Conservation (phyloP, 352 stramenopile genomes). For the Proteromonas lacertae region DNA sequence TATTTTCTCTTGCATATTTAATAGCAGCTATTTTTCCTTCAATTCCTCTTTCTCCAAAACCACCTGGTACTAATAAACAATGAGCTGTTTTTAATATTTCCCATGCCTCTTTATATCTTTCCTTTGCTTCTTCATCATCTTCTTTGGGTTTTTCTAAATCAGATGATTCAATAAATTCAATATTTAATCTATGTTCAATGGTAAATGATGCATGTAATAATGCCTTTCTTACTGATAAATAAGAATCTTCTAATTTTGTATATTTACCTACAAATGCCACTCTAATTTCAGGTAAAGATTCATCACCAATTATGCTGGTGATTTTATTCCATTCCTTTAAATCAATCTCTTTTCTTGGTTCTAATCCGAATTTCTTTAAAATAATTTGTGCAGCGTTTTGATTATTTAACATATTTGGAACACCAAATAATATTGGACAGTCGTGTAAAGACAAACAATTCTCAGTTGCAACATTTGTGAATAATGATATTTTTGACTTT, state of each 20-base stretch:
- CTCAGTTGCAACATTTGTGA: constrained; percentile 73
- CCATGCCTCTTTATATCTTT: constrained; percentile 34
- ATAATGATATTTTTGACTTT: constrained; percentile 82
- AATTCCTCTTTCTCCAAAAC: constrained; percentile 84
- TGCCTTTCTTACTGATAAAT: constrained; percentile 88
- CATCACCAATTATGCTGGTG: constrained; percentile 53
- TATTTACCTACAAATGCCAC: constrained; percentile 98
- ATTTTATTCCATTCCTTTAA: constrained; percentile 34
- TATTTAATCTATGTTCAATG: constrained; percentile 30
- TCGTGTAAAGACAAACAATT: constrained; percentile 81
- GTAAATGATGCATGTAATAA: constrained; percentile 17
- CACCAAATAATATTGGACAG: constrained; percentile 98
- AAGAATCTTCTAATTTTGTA: constrained; percentile 87
- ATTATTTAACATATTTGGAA: constrained; percentile 74
- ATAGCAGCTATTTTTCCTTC: constrained; percentile 67
- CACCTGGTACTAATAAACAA: constrained; percentile 81
- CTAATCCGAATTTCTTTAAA: constrained; percentile 49
- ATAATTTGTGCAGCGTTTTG: constrained; percentile 73
- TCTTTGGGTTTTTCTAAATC: constrained; percentile 52
- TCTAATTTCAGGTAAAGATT: constrained; percentile 43
- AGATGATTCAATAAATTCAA: constrained; percentile 88
- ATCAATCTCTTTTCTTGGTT: constrained; percentile 13
- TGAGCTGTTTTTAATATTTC: constrained; percentile 35
- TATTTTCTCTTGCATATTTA: constrained; percentile 58
- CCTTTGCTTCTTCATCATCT: constrained; percentile 9